phyloP scores from a whole-genome alignment of 177 flowering plant genomes.

The Vitis hybrid region DNA sequence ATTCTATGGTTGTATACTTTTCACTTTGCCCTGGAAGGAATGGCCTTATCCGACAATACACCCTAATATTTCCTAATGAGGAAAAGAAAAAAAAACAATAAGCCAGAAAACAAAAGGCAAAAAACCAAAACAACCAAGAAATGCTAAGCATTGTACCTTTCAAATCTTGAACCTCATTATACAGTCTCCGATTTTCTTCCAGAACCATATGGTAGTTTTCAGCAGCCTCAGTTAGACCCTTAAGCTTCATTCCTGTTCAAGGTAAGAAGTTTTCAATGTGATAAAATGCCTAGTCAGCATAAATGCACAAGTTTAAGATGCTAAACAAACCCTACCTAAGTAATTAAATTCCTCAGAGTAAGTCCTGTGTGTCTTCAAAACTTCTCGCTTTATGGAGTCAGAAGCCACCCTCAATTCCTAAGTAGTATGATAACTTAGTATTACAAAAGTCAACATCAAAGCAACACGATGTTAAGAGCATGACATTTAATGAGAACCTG shows the following conservation, averaged over 20 bases:
- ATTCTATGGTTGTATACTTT: conserved; percentile 79
- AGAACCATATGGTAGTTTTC: conserved; percentile 79
- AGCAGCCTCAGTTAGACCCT: conserved; percentile 71
- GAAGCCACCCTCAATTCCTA: conserved; percentile 66
- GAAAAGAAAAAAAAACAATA: conserved; percentile 9
- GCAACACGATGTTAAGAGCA: conserved; percentile 2
- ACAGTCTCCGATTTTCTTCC: conserved; percentile 80
- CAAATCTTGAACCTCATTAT: conserved; percentile 95
- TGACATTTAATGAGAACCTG: conserved; percentile 40
- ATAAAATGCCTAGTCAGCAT: conserved; percentile 1
- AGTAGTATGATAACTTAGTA: conserved; percentile 1
- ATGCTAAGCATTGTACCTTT: conserved; percentile 54
- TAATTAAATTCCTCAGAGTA: conserved; percentile 57
- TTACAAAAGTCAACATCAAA: conserved; percentile 3
- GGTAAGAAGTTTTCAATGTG: not conserved
- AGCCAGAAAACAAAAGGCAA: conserved; percentile 1
- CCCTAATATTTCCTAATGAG: conserved; percentile 82
- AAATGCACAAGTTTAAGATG: not conserved
- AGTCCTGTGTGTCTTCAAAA: conserved; percentile 40
- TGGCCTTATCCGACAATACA: conserved; percentile 91
- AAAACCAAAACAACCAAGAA: not conserved
- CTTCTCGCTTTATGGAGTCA: conserved; percentile 59
- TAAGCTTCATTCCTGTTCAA: conserved; percentile 58
- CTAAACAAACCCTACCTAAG: conserved; percentile 51
- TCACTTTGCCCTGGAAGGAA: conserved; percentile 75